Evolutionary conservation across 495 filamentous ascomycete species (phyloP), one percentile per base, ranked within the genome.

Genomic region (Aspergillus haitiensis): DNA sequence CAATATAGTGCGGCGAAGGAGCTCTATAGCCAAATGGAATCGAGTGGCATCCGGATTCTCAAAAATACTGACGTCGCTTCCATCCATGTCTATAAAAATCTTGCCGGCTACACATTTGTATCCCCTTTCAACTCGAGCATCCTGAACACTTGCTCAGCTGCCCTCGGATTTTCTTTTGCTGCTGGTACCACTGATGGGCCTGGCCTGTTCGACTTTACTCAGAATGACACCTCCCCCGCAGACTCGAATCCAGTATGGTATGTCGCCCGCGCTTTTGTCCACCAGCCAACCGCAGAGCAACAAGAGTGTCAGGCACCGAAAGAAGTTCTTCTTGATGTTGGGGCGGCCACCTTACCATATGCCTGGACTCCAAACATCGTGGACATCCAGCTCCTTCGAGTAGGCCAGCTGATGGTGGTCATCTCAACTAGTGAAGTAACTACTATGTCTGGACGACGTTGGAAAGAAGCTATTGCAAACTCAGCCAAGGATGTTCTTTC

Each of bases 171-270:
- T 61, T 92, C 89, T 3, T 98, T 98, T 72, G 94, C 94, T 12
- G 94, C 90, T 9, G 94, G 94, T 7, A 98, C 94, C 1, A 92
- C 91, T 2, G 94, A 98, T 69, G 91, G 94, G 8, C 93, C 93
- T 0, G 94, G 94, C 0, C 86, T 84, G 4, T 97, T 97, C 67
- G 93, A 98, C 73, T 97, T 97, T 68, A 96, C 88, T 18, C 94
- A 98, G 68, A 92, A 93, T 64, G 78, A 85, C 52, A 87, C 85
- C 10, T 84, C 85, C 58, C 87, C 90, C 5, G 86, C 89, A 33
- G 88, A 87, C 7, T 51, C 59, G 13, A 93, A 89, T 44, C 94
- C 92, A 0, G 70, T 97, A 13, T 98, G 94, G 94, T 70, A 79
- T 35, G 80, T 90, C 6, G 91, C 96, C 12, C 82, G 88, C 33